phyloP scores from a whole-genome alignment of 306 rosid species.

The barrel medic (Medicago truncatula) region MtrunA17r5.0-ANR NC_053045.1:5533501-5534000 shows the following conservation, averaged over 20 bases:
- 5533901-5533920: background rate
- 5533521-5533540: constrained; percentile 10
- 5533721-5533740: constrained; percentile 10
- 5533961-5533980: constrained; percentile 22
- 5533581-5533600: background rate
- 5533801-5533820: constrained; percentile 11
- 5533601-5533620: background rate
- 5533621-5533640: constrained; percentile 1
- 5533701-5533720: constrained; percentile 23
- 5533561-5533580: constrained; percentile 13
- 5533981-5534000: constrained; percentile 16
- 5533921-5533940: constrained; percentile 20
- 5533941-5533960: background rate
- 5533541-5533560: background rate
- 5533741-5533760: background rate
- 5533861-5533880: background rate
- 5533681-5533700: constrained; percentile 23
- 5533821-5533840: background rate
- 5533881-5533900: constrained; percentile 17
- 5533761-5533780: background rate
- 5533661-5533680: constrained; percentile 20
- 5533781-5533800: constrained; percentile 10
- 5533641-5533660: background rate
- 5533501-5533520: constrained; percentile 21
- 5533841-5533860: background rate